These are phyloP conservation scores for Xylona heveae DNA, from an alignment of 495 filamentous ascomycete species.

Conservation along the genomic window DNA sequence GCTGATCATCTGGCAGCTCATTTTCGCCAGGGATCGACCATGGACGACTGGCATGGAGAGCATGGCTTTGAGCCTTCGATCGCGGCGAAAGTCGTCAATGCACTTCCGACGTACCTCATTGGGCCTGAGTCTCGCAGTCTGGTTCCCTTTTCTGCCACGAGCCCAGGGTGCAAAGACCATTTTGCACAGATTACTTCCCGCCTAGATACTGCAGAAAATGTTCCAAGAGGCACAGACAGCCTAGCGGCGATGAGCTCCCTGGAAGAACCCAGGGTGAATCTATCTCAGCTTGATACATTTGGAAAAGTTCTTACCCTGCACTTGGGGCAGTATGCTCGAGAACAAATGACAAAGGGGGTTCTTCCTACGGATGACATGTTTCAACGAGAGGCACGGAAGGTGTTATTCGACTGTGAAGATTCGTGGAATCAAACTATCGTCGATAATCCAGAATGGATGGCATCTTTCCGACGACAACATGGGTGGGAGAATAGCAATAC, in stretches of 20 bases:
- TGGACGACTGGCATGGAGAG: constrained; percentile 52
- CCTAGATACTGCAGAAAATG: too few relatives aligned
- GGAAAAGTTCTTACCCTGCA: too few relatives aligned
- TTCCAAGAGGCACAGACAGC: too few relatives aligned
- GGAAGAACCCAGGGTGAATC: too few relatives aligned
- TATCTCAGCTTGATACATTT: too few relatives aligned
- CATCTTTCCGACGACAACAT: constrained; percentile 21
- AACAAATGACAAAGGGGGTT: constrained; percentile 24
- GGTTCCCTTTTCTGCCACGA: constrained; percentile 21
- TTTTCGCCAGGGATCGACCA: constrained; percentile 43
- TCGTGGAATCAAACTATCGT: constrained; percentile 53
- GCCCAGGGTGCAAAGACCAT: too few relatives aligned
- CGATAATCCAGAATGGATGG: constrained; percentile 41
- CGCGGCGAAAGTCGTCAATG: too few relatives aligned
- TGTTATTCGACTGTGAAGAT: constrained; percentile 44
- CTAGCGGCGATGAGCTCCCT: too few relatives aligned
- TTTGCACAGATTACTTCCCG: too few relatives aligned
- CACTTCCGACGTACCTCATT: constrained; percentile 16
- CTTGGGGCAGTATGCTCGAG: constrained; percentile 32
- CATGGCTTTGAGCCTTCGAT: constrained; percentile 45
- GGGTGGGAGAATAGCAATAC: too few relatives aligned
- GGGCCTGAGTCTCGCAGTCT: constrained; percentile 18
- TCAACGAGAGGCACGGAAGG: constrained; percentile 39
- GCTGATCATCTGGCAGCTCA: constrained; percentile 45
- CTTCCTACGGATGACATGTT: constrained; percentile 39